Conservation (phyloP, 768 basidiomycete genomes). For the Gloeopeniophorella convolvens region DNA sequence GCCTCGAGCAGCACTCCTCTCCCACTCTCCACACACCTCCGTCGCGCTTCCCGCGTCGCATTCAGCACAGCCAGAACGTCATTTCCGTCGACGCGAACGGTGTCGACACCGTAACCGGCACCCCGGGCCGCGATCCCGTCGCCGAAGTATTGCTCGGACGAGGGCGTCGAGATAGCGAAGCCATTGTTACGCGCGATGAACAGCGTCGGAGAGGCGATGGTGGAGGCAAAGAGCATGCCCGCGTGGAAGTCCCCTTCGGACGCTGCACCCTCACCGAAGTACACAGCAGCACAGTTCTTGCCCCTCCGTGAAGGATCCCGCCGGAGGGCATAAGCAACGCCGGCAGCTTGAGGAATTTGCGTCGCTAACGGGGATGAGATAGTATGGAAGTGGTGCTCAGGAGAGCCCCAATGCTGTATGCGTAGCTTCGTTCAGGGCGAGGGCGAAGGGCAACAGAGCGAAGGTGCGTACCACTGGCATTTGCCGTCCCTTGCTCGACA, state of each 20-base stretch:
- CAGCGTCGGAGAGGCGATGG: slow-evolving; percentile 64
- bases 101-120: slow-evolving; percentile 88
- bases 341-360: slow-evolving; percentile 92
- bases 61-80: slow-evolving; percentile 79
- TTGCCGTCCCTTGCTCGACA: slow-evolving; percentile 76
- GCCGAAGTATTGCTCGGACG: slow-evolving; percentile 82
- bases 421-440: background rate
- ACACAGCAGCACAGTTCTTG: slow-evolving; percentile 78
- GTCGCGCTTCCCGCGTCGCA: slow-evolving; percentile 66
- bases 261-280: slow-evolving; percentile 91
- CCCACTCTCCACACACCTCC: slow-evolving; percentile 65
- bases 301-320: slow-evolving; percentile 63
- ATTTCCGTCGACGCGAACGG: slow-evolving; percentile 90
- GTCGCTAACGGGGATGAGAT: slow-evolving; percentile 93
- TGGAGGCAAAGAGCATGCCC: slow-evolving; percentile 74
- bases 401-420: slow-evolving; percentile 76
- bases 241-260: slow-evolving; percentile 97
- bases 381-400: slow-evolving; percentile 81
- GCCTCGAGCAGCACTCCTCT: slow-evolving; percentile 83
- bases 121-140: slow-evolving; percentile 92
- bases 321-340: slow-evolving; percentile 84
- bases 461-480: slow-evolving; percentile 75
- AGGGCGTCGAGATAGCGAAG: slow-evolving; percentile 92
- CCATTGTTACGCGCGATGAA: slow-evolving; percentile 82
- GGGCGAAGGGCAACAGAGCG: background rate